Conservation (phyloP, 306 rosid genomes). For the Cucurbita argyrosperma region DNA sequence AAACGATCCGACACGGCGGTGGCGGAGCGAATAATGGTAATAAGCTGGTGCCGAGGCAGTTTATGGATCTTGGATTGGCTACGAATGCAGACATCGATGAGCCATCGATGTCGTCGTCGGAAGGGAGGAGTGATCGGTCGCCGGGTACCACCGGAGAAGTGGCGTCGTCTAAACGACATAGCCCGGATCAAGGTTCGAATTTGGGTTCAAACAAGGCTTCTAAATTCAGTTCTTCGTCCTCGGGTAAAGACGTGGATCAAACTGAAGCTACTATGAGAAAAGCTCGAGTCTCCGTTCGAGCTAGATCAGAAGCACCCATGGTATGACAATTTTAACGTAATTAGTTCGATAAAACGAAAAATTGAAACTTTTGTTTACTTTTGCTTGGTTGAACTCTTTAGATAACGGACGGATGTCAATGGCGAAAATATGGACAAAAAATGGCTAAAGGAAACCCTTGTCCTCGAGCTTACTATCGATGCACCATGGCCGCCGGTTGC, state of each 20-base stretch:
- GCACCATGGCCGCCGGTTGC: conserved; percentile 68
- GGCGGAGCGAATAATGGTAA: not conserved
- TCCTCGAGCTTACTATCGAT: conserved; percentile 82
- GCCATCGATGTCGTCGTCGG: conserved; percentile 33
- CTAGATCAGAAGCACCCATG: conserved; percentile 63
- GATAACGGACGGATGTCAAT: conserved; percentile 89
- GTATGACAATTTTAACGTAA: conserved; percentile 9
- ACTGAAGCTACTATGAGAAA: conserved; percentile 68
- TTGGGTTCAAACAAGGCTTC: conserved; percentile 33
- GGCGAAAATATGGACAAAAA: conserved; percentile 95
- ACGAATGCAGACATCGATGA: conserved; percentile 21
- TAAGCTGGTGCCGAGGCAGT: conserved; percentile 36
- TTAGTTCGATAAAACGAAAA: not conserved
- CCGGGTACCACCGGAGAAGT: conserved; percentile 11
- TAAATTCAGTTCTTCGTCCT: conserved; percentile 26
- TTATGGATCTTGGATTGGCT: conserved; percentile 58
- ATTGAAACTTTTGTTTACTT: not conserved
- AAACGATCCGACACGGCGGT: not conserved
- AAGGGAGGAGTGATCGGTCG: conserved; percentile 21
- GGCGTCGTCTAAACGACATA: conserved; percentile 20
- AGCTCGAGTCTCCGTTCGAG: conserved; percentile 72
- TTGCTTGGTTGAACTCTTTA: conserved; percentile 2
- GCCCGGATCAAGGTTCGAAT: conserved; percentile 25
- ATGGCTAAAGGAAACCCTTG: conserved; percentile 83
- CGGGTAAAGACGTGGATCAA: conserved; percentile 29